Evolutionary conservation across 345 rosid species (phyloP).

Genomic region (Rhizophora apiculata): DNA sequence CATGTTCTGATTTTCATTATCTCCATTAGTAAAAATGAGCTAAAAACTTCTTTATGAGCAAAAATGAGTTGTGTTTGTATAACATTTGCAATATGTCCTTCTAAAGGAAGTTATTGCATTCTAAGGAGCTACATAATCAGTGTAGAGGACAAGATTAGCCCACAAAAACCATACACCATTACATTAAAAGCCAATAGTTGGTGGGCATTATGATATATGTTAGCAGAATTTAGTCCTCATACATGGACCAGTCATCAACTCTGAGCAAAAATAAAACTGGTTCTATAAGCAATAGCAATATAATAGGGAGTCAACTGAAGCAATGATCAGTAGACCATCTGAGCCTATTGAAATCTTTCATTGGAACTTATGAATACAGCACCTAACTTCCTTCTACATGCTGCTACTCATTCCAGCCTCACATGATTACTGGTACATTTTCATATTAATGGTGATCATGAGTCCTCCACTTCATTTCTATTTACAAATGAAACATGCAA

Average conservation of each 20-base stretch:
- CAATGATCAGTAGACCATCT: neutral
- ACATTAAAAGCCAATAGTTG: constrained; percentile 6
- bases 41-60: no score
- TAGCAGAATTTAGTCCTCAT: neutral
- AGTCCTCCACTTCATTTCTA: constrained; percentile 7
- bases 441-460: neutral
- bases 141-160: no score
- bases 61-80: no score
- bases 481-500: neutral
- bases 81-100: no score
- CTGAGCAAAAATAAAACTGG: no score
- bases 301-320: neutral
- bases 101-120: no score
- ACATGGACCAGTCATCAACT: neutral
- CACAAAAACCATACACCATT: no score
- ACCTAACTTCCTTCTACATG: neutral
- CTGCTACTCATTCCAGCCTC: neutral
- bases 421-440: neutral
- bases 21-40: neutral
- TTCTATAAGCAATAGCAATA: neutral
- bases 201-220: neutral
- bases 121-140: no score
- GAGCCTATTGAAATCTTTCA: neutral
- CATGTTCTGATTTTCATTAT: constrained; percentile 5
- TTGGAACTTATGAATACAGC: neutral